These are phyloP conservation scores for Crithidia mellificae DNA, from an alignment of 208 protist species.

Conservation along the genomic window DNA sequence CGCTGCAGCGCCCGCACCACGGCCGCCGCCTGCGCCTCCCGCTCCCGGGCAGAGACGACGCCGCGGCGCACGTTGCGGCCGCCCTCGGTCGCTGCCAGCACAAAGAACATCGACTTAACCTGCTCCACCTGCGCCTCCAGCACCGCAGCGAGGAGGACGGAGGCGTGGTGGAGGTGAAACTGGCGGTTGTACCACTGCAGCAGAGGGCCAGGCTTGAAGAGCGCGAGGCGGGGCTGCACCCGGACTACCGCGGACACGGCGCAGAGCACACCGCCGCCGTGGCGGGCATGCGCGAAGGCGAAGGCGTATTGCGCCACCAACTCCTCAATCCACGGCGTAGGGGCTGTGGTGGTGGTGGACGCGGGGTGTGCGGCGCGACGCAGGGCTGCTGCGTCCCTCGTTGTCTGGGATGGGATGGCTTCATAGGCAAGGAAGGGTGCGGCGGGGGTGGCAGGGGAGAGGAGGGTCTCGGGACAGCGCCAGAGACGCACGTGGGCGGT, in stretches of 20 bases:
- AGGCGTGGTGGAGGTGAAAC: constrained; percentile 10
- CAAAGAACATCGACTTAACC: constrained; percentile 16
- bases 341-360: neutral
- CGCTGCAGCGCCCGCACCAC: constrained; percentile 16
- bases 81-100: constrained; percentile 6
- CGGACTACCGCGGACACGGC: constrained; percentile 11
- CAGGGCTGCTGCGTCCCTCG: neutral
- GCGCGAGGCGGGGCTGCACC: constrained; percentile 16
- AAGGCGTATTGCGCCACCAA: constrained; percentile 15
- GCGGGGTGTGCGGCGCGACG: no score
- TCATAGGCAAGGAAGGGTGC: constrained; percentile 16
- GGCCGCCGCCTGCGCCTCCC: constrained; percentile 15
- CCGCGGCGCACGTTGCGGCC: neutral
- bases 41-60: constrained; percentile 2
- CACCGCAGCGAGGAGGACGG: constrained; percentile 6
- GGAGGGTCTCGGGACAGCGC: constrained; percentile 6
- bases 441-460: constrained; percentile 3
- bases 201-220: constrained; percentile 13
- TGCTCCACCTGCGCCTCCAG: constrained; percentile 25
- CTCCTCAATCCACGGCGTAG: constrained; percentile 8
- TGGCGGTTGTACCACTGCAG: constrained; percentile 15
- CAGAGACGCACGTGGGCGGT: constrained; percentile 18
- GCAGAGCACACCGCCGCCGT: neutral
- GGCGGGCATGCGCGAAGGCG: constrained; percentile 8
- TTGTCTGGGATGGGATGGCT: neutral